Conservation (phyloP, 1,139 yeast genomes). For the Debaryomyces sp. region DNA sequence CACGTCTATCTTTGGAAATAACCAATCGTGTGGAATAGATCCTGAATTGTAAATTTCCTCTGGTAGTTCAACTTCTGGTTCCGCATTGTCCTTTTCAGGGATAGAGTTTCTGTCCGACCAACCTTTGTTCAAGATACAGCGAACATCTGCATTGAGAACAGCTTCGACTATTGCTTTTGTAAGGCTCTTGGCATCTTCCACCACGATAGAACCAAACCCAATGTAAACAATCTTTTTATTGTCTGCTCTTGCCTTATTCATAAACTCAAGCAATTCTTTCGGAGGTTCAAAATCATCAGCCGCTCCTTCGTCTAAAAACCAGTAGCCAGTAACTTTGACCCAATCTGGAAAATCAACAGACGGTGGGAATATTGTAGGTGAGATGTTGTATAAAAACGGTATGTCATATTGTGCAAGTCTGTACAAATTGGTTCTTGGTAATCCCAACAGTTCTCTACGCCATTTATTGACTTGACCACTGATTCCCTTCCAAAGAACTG, state of each 20-base stretch:
- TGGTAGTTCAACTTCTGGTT: constrained; percentile 64
- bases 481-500: constrained; percentile 91
- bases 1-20: constrained; percentile 84
- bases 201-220: constrained; percentile 96
- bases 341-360: constrained; percentile 93
- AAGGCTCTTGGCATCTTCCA: constrained; percentile 74
- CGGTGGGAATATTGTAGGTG: constrained; percentile 88
- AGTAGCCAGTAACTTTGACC: constrained; percentile 93
- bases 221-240: constrained; percentile 78
- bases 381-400: constrained; percentile 87
- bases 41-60: constrained; percentile 69
- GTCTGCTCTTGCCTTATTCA: constrained; percentile 60
- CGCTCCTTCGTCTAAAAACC: constrained; percentile 82
- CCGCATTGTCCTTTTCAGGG: constrained; percentile 15
- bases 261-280: constrained; percentile 56
- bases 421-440: constrained; percentile 71
- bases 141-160: constrained; percentile 74
- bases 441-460: constrained; percentile 68
- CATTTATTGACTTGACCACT: constrained; percentile 87
- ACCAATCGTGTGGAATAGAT: constrained; percentile 90
- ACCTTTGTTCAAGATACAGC: constrained; percentile 88
- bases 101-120: constrained; percentile 75
- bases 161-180: constrained; percentile 81
- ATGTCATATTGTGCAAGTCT: constrained; percentile 74
- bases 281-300: constrained; percentile 67